phyloP scores from a whole-genome alignment of 805 yeast genomes.

The Kodamaea kaohsiungensis region DNA sequence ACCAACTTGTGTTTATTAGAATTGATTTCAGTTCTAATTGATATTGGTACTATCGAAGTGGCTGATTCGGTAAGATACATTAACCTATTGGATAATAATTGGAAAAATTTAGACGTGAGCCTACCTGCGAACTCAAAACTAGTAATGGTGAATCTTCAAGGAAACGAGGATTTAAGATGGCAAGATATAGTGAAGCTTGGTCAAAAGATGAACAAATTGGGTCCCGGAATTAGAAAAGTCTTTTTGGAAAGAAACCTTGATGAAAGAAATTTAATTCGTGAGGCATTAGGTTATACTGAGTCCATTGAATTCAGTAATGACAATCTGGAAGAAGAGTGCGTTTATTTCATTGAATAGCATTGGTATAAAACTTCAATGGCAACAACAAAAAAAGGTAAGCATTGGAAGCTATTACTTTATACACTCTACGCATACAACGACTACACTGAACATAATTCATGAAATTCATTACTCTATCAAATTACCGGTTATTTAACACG shows the following conservation, averaged over 20 bases:
- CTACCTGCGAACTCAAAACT: background rate
- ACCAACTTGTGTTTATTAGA: background rate
- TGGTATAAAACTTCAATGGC: too few relatives aligned
- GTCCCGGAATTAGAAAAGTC: background rate
- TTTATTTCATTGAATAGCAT: background rate
- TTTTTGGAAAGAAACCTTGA: background rate
- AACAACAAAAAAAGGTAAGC: too few relatives aligned
- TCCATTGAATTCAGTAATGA: background rate
- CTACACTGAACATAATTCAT: background rate
- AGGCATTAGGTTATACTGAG: background rate
- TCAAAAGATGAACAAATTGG: background rate
- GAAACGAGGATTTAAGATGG: background rate
- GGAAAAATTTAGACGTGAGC: background rate
- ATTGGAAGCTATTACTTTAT: too few relatives aligned
- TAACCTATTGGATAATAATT: background rate
- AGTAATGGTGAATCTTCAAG: background rate
- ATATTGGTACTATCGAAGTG: background rate
- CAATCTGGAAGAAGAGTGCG: background rate
- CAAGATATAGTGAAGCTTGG: background rate
- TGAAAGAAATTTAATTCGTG: background rate
- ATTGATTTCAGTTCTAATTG: background rate
- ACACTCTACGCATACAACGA: background rate
- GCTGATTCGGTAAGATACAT: background rate
- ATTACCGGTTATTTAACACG: background rate
- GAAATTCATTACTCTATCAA: background rate